Percentiles rank a stretch among this genome's conserved stretches.
Conservation (phyloP, 1,284 basidiomycete species). For the Malassezia globosa region DNA sequence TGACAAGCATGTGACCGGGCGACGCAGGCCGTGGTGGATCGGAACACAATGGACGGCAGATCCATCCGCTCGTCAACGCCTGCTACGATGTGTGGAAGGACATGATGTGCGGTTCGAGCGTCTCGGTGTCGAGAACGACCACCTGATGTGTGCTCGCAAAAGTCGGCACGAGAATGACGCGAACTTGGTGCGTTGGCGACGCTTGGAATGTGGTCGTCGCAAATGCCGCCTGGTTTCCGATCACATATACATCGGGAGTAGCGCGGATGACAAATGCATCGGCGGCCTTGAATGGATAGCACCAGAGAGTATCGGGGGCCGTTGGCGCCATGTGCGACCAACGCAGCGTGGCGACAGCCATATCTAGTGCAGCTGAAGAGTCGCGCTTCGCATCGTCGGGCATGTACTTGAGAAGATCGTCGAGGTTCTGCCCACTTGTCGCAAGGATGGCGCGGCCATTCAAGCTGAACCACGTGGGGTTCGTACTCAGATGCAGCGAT, state of each 20-base stretch:
- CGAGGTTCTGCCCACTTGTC: conserved; percentile 79
- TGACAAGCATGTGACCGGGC: too few relatives aligned
- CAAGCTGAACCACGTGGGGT: conserved; percentile 70
- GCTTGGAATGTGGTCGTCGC: conserved; percentile 52
- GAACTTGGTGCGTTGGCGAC: conserved; percentile 41
- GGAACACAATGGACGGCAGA: too few relatives aligned
- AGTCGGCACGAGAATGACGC: conserved; percentile 70
- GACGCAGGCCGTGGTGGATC: too few relatives aligned
- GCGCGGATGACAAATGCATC: conserved; percentile 81
- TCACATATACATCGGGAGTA: conserved; percentile 76
- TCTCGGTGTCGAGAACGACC: conserved; percentile 57
- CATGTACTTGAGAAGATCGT: conserved; percentile 91
- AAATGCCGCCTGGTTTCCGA: conserved; percentile 70
- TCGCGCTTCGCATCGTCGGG: conserved; percentile 13
- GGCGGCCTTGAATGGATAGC: conserved; percentile 75
- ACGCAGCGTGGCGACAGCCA: conserved; percentile 67
- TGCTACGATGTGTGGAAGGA: conserved; percentile 3
- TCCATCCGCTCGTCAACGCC: too few relatives aligned
- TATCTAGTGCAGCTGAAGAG: conserved; percentile 52
- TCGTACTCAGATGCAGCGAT: conserved; percentile 70
- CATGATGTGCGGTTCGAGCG: conserved; percentile 52
- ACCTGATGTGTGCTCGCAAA: conserved; percentile 61
- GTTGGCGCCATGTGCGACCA: conserved; percentile 97
- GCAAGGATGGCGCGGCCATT: conserved; percentile 56
- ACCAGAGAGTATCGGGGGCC: conserved; percentile 96